phyloP scores from a whole-genome alignment of 805 yeast species.

The Cyberlindnera subsufficiens region DNA sequence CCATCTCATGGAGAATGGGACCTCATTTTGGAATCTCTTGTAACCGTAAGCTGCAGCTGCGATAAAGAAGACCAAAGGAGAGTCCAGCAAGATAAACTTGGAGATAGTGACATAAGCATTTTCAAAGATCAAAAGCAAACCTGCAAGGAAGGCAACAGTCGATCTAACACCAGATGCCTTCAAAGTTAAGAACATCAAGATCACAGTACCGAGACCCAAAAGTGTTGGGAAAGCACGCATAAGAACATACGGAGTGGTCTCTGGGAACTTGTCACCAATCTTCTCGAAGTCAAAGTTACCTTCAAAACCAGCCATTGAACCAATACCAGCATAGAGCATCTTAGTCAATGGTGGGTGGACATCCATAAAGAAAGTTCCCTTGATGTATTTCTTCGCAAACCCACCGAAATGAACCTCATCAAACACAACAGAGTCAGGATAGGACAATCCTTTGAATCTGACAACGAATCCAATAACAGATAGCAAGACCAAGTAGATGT shows the following conservation, averaged over 20 bases:
- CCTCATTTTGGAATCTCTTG: constrained; percentile 59
- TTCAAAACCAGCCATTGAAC: constrained; percentile 58
- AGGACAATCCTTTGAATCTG: constrained; percentile 53
- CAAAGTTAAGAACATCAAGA: constrained; percentile 61
- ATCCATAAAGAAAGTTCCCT: constrained; percentile 63
- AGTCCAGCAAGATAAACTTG: constrained; percentile 67
- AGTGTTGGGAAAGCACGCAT: constrained; percentile 70
- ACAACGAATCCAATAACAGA: constrained; percentile 47
- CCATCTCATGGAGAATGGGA: constrained; percentile 56
- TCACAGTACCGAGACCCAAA: constrained; percentile 62
- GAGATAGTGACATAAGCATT: constrained; percentile 66
- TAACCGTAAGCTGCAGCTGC: constrained; percentile 62
- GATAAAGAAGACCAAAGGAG: constrained; percentile 73
- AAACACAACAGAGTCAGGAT: constrained; percentile 80
- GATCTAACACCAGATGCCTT: constrained; percentile 70
- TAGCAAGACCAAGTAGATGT: constrained; percentile 35
- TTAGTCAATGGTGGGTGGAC: constrained; percentile 79
- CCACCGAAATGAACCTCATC: constrained; percentile 97
- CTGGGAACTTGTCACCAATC: constrained; percentile 62
- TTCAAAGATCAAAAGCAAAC: constrained; percentile 54
- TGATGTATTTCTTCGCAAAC: constrained; percentile 79
- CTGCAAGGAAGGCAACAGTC: constrained; percentile 50
- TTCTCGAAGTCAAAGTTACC: constrained; percentile 64
- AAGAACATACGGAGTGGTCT: constrained; percentile 49
- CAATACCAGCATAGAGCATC: constrained; percentile 70